Base-by-base conservation (phyloP, 257 asterid species). In the Dorcoceras hygrometricum region DNA sequence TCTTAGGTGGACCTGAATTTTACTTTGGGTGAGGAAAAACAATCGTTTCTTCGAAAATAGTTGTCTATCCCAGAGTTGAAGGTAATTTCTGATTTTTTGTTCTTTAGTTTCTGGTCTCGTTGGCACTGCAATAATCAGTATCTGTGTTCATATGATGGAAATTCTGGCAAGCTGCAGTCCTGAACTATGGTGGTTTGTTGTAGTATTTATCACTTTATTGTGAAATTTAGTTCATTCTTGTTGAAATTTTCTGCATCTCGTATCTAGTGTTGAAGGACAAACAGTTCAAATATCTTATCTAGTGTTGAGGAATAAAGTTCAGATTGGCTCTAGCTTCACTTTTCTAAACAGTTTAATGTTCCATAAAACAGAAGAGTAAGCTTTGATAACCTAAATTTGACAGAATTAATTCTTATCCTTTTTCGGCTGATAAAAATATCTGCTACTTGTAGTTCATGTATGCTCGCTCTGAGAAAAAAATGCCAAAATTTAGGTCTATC, bases 1-100 rank as follows among this genome's bases (percentile, higher is more conserved):
- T 58, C 27, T 68, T 74, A 90, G 97, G 88, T 94, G 87, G 89
- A 94, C 71, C 82, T 94, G 87, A 90, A 81, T 31, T 90, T 94
- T 76, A 48, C 71, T 18, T 78, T 94, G 76, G 97, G 93, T 23
- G 96, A 90, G 88, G 96, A 88, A 31, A 81, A 63, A 94, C 97
- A 51, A 54, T 80, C 3, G 99, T 90, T 29, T 61, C 51, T 64
- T 90, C 97, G 28, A 83, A 79, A 59, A 90, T 94, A 66, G 76
- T 23, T 66, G 96, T 88, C 75, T 73, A 71, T 71, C 96, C 99
- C 65, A 82, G 99, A 78, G 79, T 82, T 61, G 93, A 90, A 85
- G 99, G 99, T 90, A 85, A 67, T 54, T 63, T 31, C 56, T 57
- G 26, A 22, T 62, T 75, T 43, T n/a, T 55, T 65, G 5, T 48